A percentile compares a stretch with the other conserved stretches of the same genome.
These are phyloP conservation scores for Stromatinia cepivora DNA, from an alignment of 2,329 filamentous ascomycete genomes.

Conservation along the genomic window DNA sequence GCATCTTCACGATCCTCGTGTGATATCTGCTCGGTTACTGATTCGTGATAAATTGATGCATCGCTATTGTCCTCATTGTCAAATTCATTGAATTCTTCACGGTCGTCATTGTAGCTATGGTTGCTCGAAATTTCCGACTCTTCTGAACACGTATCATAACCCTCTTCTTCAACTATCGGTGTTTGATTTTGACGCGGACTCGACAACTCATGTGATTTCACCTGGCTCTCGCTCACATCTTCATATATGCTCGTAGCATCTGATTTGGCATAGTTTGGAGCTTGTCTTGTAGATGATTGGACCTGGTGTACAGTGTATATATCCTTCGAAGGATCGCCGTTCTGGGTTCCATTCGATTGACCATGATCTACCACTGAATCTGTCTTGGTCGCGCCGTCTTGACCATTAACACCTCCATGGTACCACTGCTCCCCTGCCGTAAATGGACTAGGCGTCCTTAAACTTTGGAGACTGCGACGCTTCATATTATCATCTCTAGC, in stretches of 20 bases:
- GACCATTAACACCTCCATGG: conserved; percentile 33
- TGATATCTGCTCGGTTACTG: conserved; percentile 60
- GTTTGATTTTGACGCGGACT: conserved; percentile 29
- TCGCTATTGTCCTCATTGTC: conserved; percentile 60
- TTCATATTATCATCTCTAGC: conserved; percentile 64
- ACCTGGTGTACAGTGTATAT: conserved; percentile 3
- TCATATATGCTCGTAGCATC: conserved; percentile 39
- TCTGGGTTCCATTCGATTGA: conserved; percentile 31
- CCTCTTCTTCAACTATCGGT: background rate
- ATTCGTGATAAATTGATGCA: conserved; percentile 63
- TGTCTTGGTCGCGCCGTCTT: conserved; percentile 31
- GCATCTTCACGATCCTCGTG: conserved; percentile 94
- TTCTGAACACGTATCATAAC: conserved; percentile 32
- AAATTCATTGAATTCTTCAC: conserved; percentile 41
- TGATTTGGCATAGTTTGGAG: conserved; percentile 31
- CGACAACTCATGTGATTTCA: background rate
- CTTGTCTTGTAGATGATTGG: conserved; percentile 17
- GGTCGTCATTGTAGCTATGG: conserved; percentile 43
- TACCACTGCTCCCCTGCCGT: conserved; percentile 43
- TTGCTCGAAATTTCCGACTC: conserved; percentile 19
- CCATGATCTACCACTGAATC: conserved; percentile 35
- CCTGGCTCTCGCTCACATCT: conserved; percentile 33
- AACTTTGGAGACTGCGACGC: conserved; percentile 60
- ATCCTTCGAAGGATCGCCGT: conserved; percentile 2
- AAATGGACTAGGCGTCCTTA: conserved; percentile 56